A percentile compares a stretch with the other conserved stretches of the same genome.
phyloP scores from a whole-genome alignment of 257 asterid species.

The Anisodus tanguticus region DNA sequence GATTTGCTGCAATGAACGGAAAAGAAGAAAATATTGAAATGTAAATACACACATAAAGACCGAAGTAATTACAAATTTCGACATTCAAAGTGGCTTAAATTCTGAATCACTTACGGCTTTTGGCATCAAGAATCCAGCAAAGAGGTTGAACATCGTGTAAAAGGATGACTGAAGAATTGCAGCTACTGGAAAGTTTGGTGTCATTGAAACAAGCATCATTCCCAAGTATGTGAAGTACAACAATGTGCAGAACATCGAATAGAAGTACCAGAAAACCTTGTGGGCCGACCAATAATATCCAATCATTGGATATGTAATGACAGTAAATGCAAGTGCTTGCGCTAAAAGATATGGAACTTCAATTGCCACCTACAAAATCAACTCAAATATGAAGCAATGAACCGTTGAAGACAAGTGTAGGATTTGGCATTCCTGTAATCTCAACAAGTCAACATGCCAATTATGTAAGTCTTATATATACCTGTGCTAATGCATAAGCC shows the following conservation, averaged over 20 bases:
- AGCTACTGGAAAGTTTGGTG: slow-evolving; percentile 52
- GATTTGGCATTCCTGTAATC: background rate
- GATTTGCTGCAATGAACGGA: slow-evolving; percentile 45
- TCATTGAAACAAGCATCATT: slow-evolving; percentile 53
- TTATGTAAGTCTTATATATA: slow-evolving; percentile 15
- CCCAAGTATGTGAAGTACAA: slow-evolving; percentile 55
- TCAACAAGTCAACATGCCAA: slow-evolving; percentile 1
- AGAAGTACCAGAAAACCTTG: slow-evolving; percentile 53
- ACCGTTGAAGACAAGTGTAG: background rate
- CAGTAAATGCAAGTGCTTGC: slow-evolving; percentile 44
- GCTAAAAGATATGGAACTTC: slow-evolving; percentile 56
- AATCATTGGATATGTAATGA: slow-evolving; percentile 57
- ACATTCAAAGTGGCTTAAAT: background rate
- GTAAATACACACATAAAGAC: background rate
- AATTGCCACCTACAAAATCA: slow-evolving; percentile 43
- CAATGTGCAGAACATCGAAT: slow-evolving; percentile 47
- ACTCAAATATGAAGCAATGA: slow-evolving; percentile 16
- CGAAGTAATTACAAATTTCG: background rate
- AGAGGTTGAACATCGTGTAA: slow-evolving; percentile 53
- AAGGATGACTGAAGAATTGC: slow-evolving; percentile 48
- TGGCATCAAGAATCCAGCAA: slow-evolving; percentile 55
- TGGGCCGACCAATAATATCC: slow-evolving; percentile 50
- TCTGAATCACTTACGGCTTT: slow-evolving; percentile 43
- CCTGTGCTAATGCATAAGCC: slow-evolving; percentile 63
- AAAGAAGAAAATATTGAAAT: background rate